Conservation (phyloP, 2,329 filamentous ascomycete genomes). For the Tympanopsis confertula region DNA sequence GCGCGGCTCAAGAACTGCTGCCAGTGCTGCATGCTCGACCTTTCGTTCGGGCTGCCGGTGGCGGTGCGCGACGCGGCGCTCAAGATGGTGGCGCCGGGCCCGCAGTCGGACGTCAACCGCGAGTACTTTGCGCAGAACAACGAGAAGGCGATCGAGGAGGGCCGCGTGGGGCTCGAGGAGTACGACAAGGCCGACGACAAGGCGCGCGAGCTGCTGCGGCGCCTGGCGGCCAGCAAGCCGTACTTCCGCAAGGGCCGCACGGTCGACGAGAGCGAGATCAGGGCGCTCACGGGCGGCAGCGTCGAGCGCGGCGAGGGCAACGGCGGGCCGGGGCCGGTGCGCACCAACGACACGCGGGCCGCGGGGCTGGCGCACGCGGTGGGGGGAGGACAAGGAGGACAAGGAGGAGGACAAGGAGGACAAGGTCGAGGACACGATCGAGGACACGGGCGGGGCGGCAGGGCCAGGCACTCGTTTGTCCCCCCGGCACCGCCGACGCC, state of each 20-base stretch:
- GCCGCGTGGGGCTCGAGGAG: constrained; percentile 70
- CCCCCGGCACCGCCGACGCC: constrained; percentile 69
- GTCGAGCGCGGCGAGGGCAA: constrained; percentile 40
- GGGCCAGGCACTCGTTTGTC: constrained; percentile 50
- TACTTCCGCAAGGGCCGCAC: constrained; percentile 83
- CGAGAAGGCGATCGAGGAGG: constrained; percentile 88
- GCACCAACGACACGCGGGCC: constrained; percentile 56
- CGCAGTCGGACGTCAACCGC: constrained; percentile 82
- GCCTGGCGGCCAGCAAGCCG: constrained; percentile 82
- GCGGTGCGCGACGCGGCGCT: constrained; percentile 88
- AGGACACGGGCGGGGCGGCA: constrained; percentile 35
- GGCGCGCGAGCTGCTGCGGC: constrained; percentile 72
- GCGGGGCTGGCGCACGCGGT: constrained; percentile 21
- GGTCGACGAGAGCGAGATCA: constrained; percentile 46
- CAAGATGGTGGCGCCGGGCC: constrained; percentile 94
- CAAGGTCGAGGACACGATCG: constrained; percentile 26
- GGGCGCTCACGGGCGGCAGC: constrained; percentile 29
- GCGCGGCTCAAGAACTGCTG: constrained; percentile 97
- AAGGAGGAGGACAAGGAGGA: constrained; percentile 31
- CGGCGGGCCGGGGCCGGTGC: constrained; percentile 63
- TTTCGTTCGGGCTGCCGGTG: constrained; percentile 90
- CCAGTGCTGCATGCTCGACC: constrained; percentile 95
- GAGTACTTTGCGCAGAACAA: constrained; percentile 98
- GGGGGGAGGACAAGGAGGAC: constrained; percentile 32
- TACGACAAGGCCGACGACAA: constrained; percentile 98